phyloP scores from a whole-genome alignment of 371 early-diverging fungal species.

The Mucor mucedo region DNA sequence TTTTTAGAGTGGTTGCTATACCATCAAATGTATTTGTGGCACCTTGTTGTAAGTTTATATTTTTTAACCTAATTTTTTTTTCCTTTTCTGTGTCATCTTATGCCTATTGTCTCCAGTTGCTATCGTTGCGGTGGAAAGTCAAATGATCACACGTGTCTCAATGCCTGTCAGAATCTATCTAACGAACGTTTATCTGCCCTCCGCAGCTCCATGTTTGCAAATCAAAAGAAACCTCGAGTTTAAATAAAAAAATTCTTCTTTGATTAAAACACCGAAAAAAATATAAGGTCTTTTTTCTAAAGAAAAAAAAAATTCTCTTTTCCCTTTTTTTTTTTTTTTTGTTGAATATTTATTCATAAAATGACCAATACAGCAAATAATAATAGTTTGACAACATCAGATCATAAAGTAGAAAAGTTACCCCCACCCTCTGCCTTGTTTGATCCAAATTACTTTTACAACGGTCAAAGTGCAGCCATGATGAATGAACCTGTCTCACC shows the following conservation, averaged over 20 bases:
- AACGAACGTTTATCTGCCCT: neutral
- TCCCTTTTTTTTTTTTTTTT: neutral
- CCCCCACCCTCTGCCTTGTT: constrained; percentile 39
- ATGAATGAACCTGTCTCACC: constrained; percentile 8
- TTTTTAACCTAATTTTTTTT: neutral
- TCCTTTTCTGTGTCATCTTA: neutral
- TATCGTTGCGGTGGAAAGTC: constrained; percentile 29
- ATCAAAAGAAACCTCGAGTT: constrained; percentile 14
- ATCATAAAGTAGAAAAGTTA: constrained; percentile 20
- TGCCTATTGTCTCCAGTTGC: constrained; percentile 11
- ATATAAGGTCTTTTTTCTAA: neutral
- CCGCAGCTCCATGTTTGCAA: constrained; percentile 21
- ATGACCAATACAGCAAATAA: constrained; percentile 9
- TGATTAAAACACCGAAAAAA: constrained; percentile 3
- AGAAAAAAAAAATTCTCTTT: constrained; percentile 4
- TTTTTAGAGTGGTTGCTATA: constrained; percentile 20
- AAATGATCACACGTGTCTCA: constrained; percentile 10
- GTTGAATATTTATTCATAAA: neutral
- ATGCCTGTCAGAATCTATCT: neutral
- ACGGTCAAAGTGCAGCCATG: neutral
- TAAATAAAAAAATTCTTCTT: constrained; percentile 2
- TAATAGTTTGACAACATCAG: constrained; percentile 2
- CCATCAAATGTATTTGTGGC: constrained; percentile 20
- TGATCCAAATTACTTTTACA: constrained; percentile 16
- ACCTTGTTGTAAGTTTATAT: constrained; percentile 21